phyloP scores from a whole-genome alignment of 495 filamentous ascomycete species.

The Endocarpon pusillum region DNA sequence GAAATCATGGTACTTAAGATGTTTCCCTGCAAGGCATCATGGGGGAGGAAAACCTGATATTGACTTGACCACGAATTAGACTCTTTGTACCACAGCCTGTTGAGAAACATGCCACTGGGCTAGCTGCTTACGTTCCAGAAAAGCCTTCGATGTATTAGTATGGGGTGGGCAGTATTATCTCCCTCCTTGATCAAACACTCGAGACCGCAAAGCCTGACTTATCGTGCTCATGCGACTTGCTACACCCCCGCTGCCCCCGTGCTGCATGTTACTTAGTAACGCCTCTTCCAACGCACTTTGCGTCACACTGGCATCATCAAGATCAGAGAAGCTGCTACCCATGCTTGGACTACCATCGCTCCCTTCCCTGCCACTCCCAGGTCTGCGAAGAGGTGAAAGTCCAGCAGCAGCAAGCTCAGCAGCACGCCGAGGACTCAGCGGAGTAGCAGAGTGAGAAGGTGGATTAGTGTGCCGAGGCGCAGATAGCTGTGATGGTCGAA shows the following conservation, averaged over 20 bases:
- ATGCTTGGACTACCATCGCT: slow-evolving; percentile 90
- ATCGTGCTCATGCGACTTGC: slow-evolving; percentile 83
- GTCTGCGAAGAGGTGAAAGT: slow-evolving; percentile 35
- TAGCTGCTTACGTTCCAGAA: too few species aligned
- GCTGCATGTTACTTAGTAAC: slow-evolving; percentile 81
- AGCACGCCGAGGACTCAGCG: slow-evolving; percentile 36
- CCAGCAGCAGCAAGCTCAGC: slow-evolving; percentile 30
- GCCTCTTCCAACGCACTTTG: slow-evolving; percentile 89
- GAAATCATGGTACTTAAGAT: too few species aligned
- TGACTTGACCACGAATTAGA: too few species aligned
- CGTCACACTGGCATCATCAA: slow-evolving; percentile 92
- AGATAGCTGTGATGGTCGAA: too few species aligned
- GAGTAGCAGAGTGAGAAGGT: slow-evolving; percentile 16
- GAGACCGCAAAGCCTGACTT: slow-evolving; percentile 44
- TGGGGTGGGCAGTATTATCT: too few species aligned
- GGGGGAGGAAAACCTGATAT: too few species aligned
- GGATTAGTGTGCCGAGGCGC: too few species aligned
- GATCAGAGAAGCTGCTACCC: slow-evolving; percentile 93
- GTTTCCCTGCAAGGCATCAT: too few species aligned
- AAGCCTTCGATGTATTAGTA: too few species aligned
- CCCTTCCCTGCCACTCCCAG: slow-evolving; percentile 40
- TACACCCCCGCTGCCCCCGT: slow-evolving; percentile 40
- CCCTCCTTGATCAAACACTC: too few species aligned
- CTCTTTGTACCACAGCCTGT: too few species aligned
- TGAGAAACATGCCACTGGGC: too few species aligned